Base-by-base conservation (phyloP, 2,329 filamentous ascomycete genomes). In the Hysterium pulicare region DNA sequence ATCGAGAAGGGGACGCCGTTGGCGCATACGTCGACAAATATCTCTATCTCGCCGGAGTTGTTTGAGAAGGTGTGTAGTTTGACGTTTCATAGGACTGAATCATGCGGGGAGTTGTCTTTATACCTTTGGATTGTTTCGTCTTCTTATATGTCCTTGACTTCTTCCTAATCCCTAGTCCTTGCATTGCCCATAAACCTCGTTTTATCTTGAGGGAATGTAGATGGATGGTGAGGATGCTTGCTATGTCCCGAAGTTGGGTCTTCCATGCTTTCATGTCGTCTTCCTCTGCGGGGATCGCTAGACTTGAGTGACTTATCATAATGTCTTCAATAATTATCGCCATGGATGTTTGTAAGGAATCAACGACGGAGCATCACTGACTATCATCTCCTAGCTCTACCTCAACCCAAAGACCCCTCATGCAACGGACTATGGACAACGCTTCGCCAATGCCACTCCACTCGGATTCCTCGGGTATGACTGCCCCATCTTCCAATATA, bases 391-490 rank as follows among this genome's bases (percentile, higher is more conserved):
- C 23, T 45, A 50, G 28, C 36, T 61, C 16, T 61, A 60, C 31
- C 40, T 61, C 7, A 47, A 50, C 2, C 54, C 58, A 0, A 62
- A 59, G 22, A 45, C 54, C 8, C 56, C 59, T 1, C 54, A 56
- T 33, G 48, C 55, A 3, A 42, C 39, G 4, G 49, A 58, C 2
- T 42, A 48, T 41, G 54, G 41, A 3, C 45, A 17, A 0, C 45
- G 39, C 33, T 61, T 46, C 44, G 58, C 57, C 1, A 62, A 61
- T 38, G 55, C 58, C 2, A 55, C 54, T 6, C 57, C 59, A 2
- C 42, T 62, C 8, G 58, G 59, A 1, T 62, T 62, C 33, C 37
- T 62, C 11, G 59, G 58, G 55, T 58, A 51, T n/a, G 47, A 28
- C 21, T 16, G n/a, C 16, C 4, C 13, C 13, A 6, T 13, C 17